These are phyloP conservation scores for Hymenoscyphus salicellus DNA, from an alignment of 2,329 filamentous ascomycete species.

Conservation along the genomic window DNA sequence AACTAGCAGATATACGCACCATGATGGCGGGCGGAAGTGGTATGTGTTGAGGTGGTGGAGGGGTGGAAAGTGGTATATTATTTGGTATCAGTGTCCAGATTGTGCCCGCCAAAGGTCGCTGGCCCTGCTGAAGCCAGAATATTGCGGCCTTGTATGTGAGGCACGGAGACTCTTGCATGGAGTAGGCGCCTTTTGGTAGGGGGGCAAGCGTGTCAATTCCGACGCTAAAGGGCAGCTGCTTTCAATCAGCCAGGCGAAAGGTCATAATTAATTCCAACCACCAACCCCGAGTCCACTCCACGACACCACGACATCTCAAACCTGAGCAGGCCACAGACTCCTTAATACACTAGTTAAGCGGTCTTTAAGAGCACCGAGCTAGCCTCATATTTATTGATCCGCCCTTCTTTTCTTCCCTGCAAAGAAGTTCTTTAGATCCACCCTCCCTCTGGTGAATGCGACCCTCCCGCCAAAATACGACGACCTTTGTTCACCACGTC, in stretches of 20 bases:
- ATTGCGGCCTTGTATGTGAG: not conserved
- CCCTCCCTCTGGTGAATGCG: not conserved
- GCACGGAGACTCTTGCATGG: not conserved
- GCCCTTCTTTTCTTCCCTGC: not conserved
- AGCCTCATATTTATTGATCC: not conserved
- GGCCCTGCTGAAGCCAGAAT: not conserved
- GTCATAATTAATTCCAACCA: not conserved
- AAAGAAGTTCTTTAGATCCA: not conserved
- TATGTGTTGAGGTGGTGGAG: slow-evolving; percentile 8
- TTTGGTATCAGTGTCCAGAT: slow-evolving; percentile 17
- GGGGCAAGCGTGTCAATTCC: not conserved
- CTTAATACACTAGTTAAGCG: not conserved
- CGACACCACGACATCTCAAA: not conserved
- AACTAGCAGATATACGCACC: slow-evolving; percentile 12
- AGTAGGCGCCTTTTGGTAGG: not conserved
- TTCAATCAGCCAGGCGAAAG: not conserved
- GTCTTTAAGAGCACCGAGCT: not conserved
- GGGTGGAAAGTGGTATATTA: slow-evolving; percentile 4
- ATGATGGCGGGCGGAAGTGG: slow-evolving; percentile 18
- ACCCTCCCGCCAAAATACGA: not conserved
- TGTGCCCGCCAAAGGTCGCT: not conserved
- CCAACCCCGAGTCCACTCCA: not conserved
- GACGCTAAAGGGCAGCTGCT: slow-evolving; percentile 1
- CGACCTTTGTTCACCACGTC: not conserved
- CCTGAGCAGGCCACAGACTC: not conserved